Percentiles rank a stretch among this genome's conserved stretches.
phyloP scores from a whole-genome alignment of 495 filamentous ascomycete genomes.

The Penicillium dipodomyicola region DNA sequence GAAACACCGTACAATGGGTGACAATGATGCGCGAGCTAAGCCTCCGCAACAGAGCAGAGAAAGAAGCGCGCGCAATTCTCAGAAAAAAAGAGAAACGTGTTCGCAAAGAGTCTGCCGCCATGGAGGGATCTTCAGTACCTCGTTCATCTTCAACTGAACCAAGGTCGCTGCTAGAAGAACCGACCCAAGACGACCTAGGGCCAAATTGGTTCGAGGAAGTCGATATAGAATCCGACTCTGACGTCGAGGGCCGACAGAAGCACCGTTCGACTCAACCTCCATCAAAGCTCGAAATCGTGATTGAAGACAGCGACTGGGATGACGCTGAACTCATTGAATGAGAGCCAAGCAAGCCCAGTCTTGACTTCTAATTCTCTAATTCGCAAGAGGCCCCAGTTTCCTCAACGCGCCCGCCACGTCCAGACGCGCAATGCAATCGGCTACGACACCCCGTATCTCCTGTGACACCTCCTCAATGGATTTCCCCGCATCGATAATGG shows the following conservation, averaged over 20 bases:
- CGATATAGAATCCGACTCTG: constrained; percentile 39
- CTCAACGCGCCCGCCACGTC: constrained; percentile 39
- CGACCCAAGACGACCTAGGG: constrained; percentile 35
- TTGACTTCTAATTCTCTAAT: constrained; percentile 9
- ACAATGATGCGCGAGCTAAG: constrained; percentile 79
- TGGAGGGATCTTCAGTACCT: neutral
- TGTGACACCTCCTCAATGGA: constrained; percentile 56
- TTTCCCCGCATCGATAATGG: constrained; percentile 51
- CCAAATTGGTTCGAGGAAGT: constrained; percentile 38
- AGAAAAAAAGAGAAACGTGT: constrained; percentile 47
- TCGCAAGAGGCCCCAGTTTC: constrained; percentile 41
- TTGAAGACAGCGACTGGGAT: constrained; percentile 64
- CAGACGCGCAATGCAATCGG: constrained; percentile 42
- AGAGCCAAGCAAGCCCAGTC: constrained; percentile 11
- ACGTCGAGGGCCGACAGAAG: constrained; percentile 17
- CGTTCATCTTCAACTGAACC: constrained; percentile 1
- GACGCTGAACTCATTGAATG: constrained; percentile 50
- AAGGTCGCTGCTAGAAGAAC: constrained; percentile 10
- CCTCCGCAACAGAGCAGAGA: constrained; percentile 63
- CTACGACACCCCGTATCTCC: constrained; percentile 56
- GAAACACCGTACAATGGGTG: constrained; percentile 62
- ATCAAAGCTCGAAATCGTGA: constrained; percentile 42
- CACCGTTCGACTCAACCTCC: constrained; percentile 13
- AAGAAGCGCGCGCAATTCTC: constrained; percentile 62
- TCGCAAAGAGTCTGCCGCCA: constrained; percentile 18